Evolutionary conservation across 2,329 filamentous ascomycete genomes (phyloP).

Genomic region (Pseudopyricularia javanii): DNA sequence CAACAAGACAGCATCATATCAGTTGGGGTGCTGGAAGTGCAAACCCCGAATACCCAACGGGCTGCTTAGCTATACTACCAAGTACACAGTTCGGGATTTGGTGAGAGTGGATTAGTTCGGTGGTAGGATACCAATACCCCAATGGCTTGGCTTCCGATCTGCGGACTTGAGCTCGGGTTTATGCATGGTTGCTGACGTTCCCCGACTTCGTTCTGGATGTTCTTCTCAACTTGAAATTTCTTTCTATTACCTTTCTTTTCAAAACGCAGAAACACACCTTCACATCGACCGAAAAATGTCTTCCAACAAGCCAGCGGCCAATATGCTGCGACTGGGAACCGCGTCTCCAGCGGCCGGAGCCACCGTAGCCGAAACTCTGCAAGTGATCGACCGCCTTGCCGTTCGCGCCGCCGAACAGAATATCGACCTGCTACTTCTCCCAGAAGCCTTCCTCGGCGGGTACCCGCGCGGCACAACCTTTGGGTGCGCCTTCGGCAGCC

Average conservation of each 20-base stretch:
- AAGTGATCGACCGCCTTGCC: constrained; percentile 51
- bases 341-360: constrained; percentile 39
- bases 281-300: neutral
- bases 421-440: constrained; percentile 68
- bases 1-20: too few relatives aligned
- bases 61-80: too few relatives aligned
- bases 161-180: too few relatives aligned
- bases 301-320: neutral
- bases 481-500: constrained; percentile 60
- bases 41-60: too few relatives aligned
- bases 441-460: constrained; percentile 84
- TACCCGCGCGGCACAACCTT: constrained; percentile 77
- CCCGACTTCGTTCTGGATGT: neutral
- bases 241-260: neutral
- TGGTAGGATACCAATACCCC: too few relatives aligned
- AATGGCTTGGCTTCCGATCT: too few relatives aligned
- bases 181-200: too few relatives aligned
- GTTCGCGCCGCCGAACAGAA: constrained; percentile 41
- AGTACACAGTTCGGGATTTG: too few relatives aligned
- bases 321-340: constrained; percentile 38
- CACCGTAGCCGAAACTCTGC: constrained; percentile 48
- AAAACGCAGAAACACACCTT: neutral
- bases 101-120: too few relatives aligned
- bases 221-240: neutral
- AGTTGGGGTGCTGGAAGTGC: too few relatives aligned